Evolutionary conservation across 176 grass and related monocot species (phyloP).

Genomic region (Bromus sterilis): DNA sequence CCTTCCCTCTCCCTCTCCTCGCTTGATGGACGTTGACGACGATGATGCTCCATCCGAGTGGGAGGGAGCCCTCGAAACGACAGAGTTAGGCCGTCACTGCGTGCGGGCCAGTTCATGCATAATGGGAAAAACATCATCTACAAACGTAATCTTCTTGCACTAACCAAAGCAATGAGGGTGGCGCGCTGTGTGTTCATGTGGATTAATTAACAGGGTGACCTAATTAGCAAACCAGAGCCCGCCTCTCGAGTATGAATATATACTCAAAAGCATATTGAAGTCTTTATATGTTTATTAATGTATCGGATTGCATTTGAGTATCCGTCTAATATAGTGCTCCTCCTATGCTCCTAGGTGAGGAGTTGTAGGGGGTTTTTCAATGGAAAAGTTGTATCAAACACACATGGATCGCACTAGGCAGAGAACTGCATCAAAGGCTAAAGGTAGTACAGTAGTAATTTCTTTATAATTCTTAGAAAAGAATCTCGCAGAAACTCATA

Average conservation of each 20-base stretch:
- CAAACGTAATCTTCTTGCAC: not conserved
- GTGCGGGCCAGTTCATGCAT: not conserved
- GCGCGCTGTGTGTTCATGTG: not conserved
- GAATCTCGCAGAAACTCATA: not conserved
- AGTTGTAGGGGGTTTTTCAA: too few relatives aligned
- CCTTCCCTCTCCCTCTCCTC: not conserved
- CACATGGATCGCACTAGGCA: not conserved
- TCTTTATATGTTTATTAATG: too few relatives aligned
- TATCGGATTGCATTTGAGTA: not conserved
- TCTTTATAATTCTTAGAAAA: not conserved
- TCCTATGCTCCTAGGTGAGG: not conserved
- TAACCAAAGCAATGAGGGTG: not conserved
- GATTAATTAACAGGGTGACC: not conserved
- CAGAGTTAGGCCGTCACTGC: not conserved
- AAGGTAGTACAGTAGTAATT: not conserved
- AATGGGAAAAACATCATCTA: too few relatives aligned
- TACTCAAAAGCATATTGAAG: too few relatives aligned
- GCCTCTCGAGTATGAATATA: too few relatives aligned
- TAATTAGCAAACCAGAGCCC: not conserved
- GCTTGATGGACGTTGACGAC: not conserved
- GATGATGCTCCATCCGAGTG: too few relatives aligned
- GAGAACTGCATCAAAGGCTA: not conserved
- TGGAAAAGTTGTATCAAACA: not conserved
- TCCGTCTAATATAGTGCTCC: not conserved
- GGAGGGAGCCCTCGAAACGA: too few relatives aligned